Base-by-base conservation (phyloP, 768 basidiomycete species). In the Agaricus subrufescens region DNA sequence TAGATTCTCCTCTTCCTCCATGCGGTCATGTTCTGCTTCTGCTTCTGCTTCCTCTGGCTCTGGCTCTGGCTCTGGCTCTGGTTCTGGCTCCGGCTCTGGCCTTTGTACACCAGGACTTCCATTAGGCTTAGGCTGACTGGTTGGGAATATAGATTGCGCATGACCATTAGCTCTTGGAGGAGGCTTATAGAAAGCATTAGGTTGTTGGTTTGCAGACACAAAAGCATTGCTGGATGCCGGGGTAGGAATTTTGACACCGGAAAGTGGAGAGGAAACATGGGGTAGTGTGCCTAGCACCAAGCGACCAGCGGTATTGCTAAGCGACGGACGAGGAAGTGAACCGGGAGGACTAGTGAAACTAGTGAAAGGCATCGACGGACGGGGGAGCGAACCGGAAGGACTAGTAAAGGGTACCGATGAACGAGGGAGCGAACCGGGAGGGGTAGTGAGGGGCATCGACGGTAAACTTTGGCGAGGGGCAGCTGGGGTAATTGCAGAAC, bases 131-230 rank as follows among this genome's bases (percentile, higher is more conserved):
- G 40, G 58, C 64, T 45, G 65, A 66, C 12, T 15, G 12, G 31
- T 61, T 31, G 63, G 71, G 52, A 69, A 71, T 0, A 65, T 60
- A 11, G 67, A 65, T 57, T 74, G 74, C n/a, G 72, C 15, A 60
- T 61, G 58, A 63, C 65, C 1, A 66, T 52, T 10, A 68, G 60
- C 3, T 82, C 77, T 0, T 84, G 85, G 38, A 78, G 74, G 63
- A 34, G 55, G 55, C 11, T 39, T 56, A 46, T 83, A 89, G 65
- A 89, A 89, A 3, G 87, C 87, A 59, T 89, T 89, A 25, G 73
- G 75, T 8, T 77, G 75, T 31, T 72, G 73, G 49, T 77, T 78
- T 1, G 86, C 84, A 1, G 77, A 75, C 6, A 75, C 73, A 54
- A 85, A 82, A 2, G 63, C 50, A 27, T 65, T 61, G 11, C 53